Percentiles rank a stretch among this genome's conserved stretches.
Evolutionary conservation across 441 rosid genomes (phyloP).

Genomic region (Corymbia citriodora): DNA sequence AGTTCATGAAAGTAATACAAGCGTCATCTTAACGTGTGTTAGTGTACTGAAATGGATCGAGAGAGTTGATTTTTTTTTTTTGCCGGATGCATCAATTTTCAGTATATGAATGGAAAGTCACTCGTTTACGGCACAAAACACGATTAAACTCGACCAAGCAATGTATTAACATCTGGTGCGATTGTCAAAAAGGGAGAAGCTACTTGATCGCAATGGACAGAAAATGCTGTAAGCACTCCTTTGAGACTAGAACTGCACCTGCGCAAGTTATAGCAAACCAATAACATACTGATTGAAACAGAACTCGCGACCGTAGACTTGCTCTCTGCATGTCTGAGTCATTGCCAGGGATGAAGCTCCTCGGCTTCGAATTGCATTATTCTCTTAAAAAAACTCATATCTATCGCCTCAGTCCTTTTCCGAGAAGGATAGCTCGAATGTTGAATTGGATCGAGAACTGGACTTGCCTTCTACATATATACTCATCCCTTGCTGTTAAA

Average conservation of each 20-base stretch:
- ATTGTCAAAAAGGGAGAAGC: not conserved
- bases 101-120: not conserved
- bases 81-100: not conserved
- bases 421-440: not conserved
- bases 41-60: not conserved
- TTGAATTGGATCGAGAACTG: not conserved
- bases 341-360: not conserved
- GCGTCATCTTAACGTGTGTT: not conserved
- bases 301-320: not conserved
- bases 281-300: not conserved
- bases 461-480: not conserved
- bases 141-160: not conserved
- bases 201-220: not conserved
- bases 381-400: not conserved
- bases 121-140: not conserved
- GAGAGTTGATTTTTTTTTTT: not conserved
- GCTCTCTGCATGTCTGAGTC: not conserved
- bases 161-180: not conserved
- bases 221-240: not conserved
- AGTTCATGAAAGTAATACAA: not conserved
- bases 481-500: not conserved
- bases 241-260: not conserved
- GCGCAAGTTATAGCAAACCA: not conserved
- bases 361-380: not conserved
- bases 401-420: not conserved